Percentiles rank a stretch among this genome's conserved stretches.
phyloP scores from a whole-genome alignment of 345 rosid species.

The Acer negundo region DNA sequence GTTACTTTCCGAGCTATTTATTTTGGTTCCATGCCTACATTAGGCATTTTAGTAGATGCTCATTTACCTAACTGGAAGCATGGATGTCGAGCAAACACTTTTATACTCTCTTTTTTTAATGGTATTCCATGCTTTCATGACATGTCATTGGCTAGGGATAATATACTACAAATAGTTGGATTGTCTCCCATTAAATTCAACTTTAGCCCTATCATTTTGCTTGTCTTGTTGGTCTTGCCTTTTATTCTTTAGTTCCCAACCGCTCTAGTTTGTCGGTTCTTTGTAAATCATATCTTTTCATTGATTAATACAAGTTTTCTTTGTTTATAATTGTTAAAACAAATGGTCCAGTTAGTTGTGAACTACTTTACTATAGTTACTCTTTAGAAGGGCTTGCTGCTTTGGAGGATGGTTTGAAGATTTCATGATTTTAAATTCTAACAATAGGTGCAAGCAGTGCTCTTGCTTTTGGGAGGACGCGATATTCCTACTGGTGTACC shows the following conservation, averaged over 20 bases:
- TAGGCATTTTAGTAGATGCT: background rate
- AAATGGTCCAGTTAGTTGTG: background rate
- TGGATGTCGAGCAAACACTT: background rate
- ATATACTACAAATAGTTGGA: slow-evolving; percentile 6
- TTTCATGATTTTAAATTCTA: slow-evolving; percentile 19
- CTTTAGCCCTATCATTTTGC: background rate
- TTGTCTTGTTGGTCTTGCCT: slow-evolving; percentile 7
- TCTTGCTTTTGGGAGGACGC: slow-evolving; percentile 64
- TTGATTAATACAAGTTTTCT: background rate
- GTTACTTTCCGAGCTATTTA: background rate
- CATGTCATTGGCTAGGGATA: background rate
- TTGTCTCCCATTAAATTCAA: background rate
- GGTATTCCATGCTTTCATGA: background rate
- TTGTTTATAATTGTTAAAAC: background rate
- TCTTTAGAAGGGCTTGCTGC: too few species aligned
- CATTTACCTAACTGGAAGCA: background rate
- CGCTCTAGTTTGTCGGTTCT: background rate
- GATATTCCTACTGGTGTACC: slow-evolving; percentile 60
- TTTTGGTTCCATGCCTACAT: background rate
- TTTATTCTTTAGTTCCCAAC: background rate
- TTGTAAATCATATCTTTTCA: background rate
- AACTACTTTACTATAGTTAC: too few species aligned
- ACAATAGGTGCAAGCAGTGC: slow-evolving; percentile 69
- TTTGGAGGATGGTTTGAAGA: background rate
- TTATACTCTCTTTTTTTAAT: background rate